Evolutionary conservation across 2,329 filamentous ascomycete species (phyloP), one percentile per base, ranked within the genome.

Genomic region (Epicoccum sorghinum): DNA sequence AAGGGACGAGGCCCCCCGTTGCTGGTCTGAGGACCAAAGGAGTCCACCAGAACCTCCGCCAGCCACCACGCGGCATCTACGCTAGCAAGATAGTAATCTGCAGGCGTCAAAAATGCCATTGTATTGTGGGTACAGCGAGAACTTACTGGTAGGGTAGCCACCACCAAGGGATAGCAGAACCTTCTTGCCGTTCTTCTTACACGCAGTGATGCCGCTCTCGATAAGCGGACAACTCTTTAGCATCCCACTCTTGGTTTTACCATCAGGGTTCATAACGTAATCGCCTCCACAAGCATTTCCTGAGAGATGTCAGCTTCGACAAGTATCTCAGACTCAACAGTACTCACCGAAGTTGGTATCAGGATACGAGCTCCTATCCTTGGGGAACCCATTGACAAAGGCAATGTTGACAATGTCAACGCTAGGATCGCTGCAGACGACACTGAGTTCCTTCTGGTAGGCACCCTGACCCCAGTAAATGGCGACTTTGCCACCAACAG

Each of bases 391-490:
- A 59, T 82, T 82, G 51, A 86, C 74, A 60, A 86, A 86, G 4
- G 74, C 82, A 54, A 86, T 69, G 55, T 80, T 81, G 66, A 86
- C 81, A 43, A 86, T 80, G 58, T 86, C 83, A 52, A 83, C 68
- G 29, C 74, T 77, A 0, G 77, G 70, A 47, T 84, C 79, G 33
- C 76, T 64, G 69, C 83, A 86, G 60, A 82, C 81, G 44, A 81
- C 73, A 32, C 75, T 69, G 22, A 86, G 74, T 14, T 78, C 73
- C 22, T 73, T 68, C 60, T 86, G 83, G 49, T 74, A 50, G 12
- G 67, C 54, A 55, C 83, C 82, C 76, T 85, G 82, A 42, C 83
- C 83, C 75, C 79, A 84, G 71, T 85, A 85, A 39, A 83, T 74
- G 23, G 76, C 81, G 41, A 84, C 72, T 61, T 84, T 83, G 35